phyloP scores from a whole-genome alignment of 352 stramenopile species.

The Pythium coloratum region DNA sequence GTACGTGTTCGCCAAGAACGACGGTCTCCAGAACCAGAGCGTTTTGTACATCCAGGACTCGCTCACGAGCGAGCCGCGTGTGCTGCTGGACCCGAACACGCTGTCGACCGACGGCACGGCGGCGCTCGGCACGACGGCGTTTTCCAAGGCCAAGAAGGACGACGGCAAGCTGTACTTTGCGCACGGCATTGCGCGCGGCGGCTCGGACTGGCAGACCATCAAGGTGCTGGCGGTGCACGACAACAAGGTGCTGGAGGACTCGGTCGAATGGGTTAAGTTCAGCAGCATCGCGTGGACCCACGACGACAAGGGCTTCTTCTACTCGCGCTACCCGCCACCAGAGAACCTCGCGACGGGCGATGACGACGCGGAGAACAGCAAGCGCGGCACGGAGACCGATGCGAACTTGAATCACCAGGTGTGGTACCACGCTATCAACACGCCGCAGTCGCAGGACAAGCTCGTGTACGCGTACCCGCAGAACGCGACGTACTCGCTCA shows the following conservation, averaged over 20 bases:
- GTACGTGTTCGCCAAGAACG: slow-evolving; percentile 88
- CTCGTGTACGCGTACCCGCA: slow-evolving; percentile 76
- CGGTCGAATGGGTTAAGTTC: slow-evolving; percentile 90
- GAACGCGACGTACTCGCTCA: slow-evolving; percentile 73
- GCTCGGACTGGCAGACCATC: slow-evolving; percentile 88
- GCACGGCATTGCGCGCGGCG: slow-evolving; percentile 77
- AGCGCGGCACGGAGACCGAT: slow-evolving; percentile 79
- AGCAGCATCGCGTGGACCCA: slow-evolving; percentile 79
- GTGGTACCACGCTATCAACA: slow-evolving; percentile 80
- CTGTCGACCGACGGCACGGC: slow-evolving; percentile 71
- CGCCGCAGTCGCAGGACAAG: slow-evolving; percentile 65
- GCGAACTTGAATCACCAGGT: slow-evolving; percentile 78
- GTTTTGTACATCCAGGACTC: slow-evolving; percentile 87
- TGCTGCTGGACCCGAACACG: slow-evolving; percentile 85
- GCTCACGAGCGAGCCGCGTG: slow-evolving; percentile 54
- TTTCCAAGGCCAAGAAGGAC: slow-evolving; percentile 67
- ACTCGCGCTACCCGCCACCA: slow-evolving; percentile 75
- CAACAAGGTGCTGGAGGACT: slow-evolving; percentile 72
- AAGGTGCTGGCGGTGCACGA: slow-evolving; percentile 77
- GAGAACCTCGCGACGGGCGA: slow-evolving; percentile 54
- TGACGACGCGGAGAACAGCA: slow-evolving; percentile 41
- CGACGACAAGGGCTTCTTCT: slow-evolving; percentile 87
- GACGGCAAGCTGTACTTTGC: slow-evolving; percentile 80
- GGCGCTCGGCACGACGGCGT: slow-evolving; percentile 59
- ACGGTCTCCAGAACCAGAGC: slow-evolving; percentile 86